Conservation (phyloP, 163 green algal genomes). For the Chlamydomonas reinhardtii region DNA sequence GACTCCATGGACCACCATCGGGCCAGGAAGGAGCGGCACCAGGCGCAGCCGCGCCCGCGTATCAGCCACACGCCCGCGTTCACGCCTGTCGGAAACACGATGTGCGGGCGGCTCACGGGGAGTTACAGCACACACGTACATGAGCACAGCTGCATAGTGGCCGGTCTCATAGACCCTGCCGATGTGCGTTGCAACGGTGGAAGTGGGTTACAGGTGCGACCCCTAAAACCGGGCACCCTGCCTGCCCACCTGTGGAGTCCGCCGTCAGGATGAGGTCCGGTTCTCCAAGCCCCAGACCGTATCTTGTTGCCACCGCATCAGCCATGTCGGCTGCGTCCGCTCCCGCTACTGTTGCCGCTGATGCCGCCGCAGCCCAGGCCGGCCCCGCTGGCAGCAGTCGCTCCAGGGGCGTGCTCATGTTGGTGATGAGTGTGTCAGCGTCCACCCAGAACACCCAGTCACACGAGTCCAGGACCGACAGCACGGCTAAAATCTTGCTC, state of each 20-base stretch:
- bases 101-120: too few species aligned
- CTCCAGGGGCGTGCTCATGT: slow-evolving; percentile 6
- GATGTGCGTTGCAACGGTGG: too few species aligned
- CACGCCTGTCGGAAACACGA: background rate
- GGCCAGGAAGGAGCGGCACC: slow-evolving; percentile 56
- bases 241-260: slow-evolving; percentile 28
- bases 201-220: too few species aligned
- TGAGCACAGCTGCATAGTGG: too few species aligned
- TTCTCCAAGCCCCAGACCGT: background rate
- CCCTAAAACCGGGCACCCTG: too few species aligned
- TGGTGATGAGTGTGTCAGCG: slow-evolving; percentile 64
- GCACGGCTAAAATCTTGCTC: slow-evolving; percentile 63
- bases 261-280: slow-evolving; percentile 30
- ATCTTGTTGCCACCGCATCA: background rate
- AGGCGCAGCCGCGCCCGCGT: slow-evolving; percentile 37
- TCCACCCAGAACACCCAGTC: slow-evolving; percentile 69
- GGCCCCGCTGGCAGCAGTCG: background rate
- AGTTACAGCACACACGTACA: too few species aligned
- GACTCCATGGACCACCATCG: slow-evolving; percentile 58
- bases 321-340: background rate
- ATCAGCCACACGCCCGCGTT: slow-evolving; percentile 67
- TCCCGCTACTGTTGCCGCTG: background rate
- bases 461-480: slow-evolving; percentile 19
- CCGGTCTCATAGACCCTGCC: too few species aligned
- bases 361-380: background rate